These are phyloP conservation scores for Filobasidium wieringae DNA, from an alignment of 768 basidiomycete genomes.

Conservation along the genomic window DNA sequence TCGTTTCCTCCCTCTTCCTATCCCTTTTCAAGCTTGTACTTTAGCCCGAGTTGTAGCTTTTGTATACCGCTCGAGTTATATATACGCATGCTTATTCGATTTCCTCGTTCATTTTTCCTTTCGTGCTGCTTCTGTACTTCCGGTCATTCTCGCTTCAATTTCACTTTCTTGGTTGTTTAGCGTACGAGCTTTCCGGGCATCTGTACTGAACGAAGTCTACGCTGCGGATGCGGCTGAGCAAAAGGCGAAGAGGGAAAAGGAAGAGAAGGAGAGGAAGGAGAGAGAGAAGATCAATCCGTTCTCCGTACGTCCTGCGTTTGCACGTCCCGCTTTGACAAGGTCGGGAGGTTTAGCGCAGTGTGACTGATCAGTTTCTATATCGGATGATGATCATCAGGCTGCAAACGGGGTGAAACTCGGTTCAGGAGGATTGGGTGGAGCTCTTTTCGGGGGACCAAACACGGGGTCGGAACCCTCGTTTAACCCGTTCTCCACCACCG, in stretches of 20 bases:
- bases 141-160: neutral
- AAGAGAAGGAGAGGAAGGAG: slow-evolving; percentile 19
- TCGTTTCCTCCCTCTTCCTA: neutral
- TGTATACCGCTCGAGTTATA: neutral
- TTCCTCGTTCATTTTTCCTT: neutral
- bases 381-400: too few species aligned
- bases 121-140: neutral
- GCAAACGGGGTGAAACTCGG: too few species aligned
- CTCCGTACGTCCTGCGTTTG: slow-evolving; percentile 25
- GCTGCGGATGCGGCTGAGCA: slow-evolving; percentile 29
- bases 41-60: neutral
- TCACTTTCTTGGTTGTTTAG: slow-evolving; percentile 4
- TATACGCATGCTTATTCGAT: slow-evolving; percentile 7
- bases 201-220: slow-evolving; percentile 33
- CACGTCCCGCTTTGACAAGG: too few species aligned
- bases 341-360: too few species aligned
- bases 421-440: slow-evolving; percentile 4
- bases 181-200: slow-evolving; percentile 35
- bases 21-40: neutral
- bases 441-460: slow-evolving; percentile 20
- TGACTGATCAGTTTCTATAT: too few species aligned
- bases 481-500: slow-evolving; percentile 17
- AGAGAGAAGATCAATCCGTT: slow-evolving; percentile 36
- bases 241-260: slow-evolving; percentile 19
- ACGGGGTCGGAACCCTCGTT: slow-evolving; percentile 1